Conservation (phyloP, 257 asterid species). For the Hygrophila difformis region DNA sequence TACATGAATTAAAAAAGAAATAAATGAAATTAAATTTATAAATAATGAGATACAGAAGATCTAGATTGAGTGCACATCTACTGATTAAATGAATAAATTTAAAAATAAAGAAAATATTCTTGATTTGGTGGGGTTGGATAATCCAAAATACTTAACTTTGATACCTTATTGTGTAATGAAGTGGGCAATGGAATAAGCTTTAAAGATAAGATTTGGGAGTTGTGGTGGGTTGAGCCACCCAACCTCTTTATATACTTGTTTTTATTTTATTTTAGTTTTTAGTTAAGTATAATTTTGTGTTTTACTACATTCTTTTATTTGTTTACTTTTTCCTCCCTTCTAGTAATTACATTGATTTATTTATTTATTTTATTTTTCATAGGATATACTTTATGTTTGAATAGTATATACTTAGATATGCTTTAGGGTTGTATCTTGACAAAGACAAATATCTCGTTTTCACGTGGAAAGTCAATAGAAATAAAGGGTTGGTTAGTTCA, state of each 20-base stretch:
- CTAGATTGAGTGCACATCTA: background rate
- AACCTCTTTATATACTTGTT: too few relatives aligned
- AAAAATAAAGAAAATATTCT: background rate
- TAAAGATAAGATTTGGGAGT: constrained; percentile 23
- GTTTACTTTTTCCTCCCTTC: too few relatives aligned
- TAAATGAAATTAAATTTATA: too few relatives aligned
- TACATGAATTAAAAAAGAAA: background rate
- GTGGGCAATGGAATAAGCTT: constrained; percentile 17
- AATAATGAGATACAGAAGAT: too few relatives aligned
- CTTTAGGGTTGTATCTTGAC: background rate
- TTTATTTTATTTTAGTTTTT: too few relatives aligned
- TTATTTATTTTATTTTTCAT: background rate
- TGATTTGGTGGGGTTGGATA: constrained; percentile 39
- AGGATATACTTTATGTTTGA: constrained; percentile 12
- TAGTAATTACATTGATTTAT: too few relatives aligned
- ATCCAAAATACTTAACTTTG: constrained; percentile 18
- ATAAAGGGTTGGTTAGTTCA: background rate
- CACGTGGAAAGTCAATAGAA: constrained; percentile 14
- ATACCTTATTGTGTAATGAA: constrained; percentile 32
- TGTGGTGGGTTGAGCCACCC: constrained; percentile 39
- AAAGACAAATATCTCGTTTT: constrained; percentile 7
- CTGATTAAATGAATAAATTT: constrained; percentile 1
- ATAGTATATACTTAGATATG: constrained; percentile 4
- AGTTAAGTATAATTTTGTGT: too few relatives aligned
- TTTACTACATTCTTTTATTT: background rate